Percentiles rank a stretch among this genome's conserved stretches.
Conservation (phyloP, 2,329 filamentous ascomycete genomes). For the Diaporthe sp. region DNA sequence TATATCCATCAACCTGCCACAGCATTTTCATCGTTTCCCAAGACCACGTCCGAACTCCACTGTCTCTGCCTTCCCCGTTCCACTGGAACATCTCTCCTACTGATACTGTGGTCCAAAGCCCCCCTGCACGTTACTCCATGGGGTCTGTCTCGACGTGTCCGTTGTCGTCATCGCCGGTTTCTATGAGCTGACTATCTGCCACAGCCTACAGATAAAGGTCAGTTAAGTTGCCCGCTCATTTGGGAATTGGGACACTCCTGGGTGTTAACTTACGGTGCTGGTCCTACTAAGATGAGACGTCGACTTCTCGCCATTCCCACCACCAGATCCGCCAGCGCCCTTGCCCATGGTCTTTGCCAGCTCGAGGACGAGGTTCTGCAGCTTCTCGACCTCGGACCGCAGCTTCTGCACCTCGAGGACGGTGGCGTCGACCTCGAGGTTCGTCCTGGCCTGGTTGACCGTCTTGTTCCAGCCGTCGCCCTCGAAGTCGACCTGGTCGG, state of each 20-base stretch:
- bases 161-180: not conserved
- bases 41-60: not conserved
- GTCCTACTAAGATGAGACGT: constrained; percentile 33
- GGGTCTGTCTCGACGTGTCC: constrained; percentile 14
- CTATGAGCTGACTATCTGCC: constrained; percentile 24
- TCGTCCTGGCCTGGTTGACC: constrained; percentile 81
- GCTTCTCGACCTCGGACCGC: constrained; percentile 68
- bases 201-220: not conserved
- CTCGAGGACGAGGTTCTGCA: constrained; percentile 63
- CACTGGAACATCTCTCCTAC: not conserved
- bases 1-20: not conserved
- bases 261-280: constrained; percentile 37
- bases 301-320: constrained; percentile 33
- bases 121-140: not conserved
- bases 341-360: constrained; percentile 44
- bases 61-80: not conserved
- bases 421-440: constrained; percentile 83
- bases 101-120: rapidly evolving
- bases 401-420: constrained; percentile 77
- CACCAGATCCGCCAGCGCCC: constrained; percentile 24
- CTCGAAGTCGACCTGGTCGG: constrained; percentile 81
- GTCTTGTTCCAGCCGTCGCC: constrained; percentile 87
- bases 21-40: no score
- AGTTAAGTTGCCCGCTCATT: not conserved
- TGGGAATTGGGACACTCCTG: not conserved